phyloP scores from a whole-genome alignment of 169 alveolate species.

The Cryptosporidium parvum region DNA sequence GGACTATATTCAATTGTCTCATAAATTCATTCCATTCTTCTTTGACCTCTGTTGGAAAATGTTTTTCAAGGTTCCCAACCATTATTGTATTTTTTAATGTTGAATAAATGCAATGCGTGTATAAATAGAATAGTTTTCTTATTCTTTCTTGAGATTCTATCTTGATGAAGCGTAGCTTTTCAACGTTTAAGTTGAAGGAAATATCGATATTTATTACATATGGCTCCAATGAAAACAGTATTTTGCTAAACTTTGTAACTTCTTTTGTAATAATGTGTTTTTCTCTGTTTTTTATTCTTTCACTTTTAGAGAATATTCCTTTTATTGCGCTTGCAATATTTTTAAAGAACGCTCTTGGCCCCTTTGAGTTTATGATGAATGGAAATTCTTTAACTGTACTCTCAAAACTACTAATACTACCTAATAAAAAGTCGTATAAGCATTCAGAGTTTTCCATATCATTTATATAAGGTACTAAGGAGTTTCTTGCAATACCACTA shows the following conservation, averaged over 20 bases:
- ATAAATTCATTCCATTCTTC: slow-evolving; percentile 49
- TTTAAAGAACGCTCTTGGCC: not conserved
- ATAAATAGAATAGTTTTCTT: slow-evolving; percentile 32
- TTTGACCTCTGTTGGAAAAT: slow-evolving; percentile 4
- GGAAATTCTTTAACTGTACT: not conserved
- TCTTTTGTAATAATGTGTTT: slow-evolving; percentile 12
- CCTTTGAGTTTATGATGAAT: not conserved
- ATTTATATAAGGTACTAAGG: slow-evolving; percentile 40
- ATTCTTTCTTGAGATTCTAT: slow-evolving; percentile 26
- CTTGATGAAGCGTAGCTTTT: slow-evolving; percentile 32
- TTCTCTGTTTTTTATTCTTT: slow-evolving; percentile 24
- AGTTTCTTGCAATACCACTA: slow-evolving; percentile 49
- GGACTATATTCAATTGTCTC: slow-evolving; percentile 12
- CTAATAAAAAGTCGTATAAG: slow-evolving; percentile 31
- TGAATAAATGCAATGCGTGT: slow-evolving; percentile 51
- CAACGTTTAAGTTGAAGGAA: slow-evolving; percentile 45
- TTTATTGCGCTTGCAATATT: not conserved
- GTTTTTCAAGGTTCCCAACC: slow-evolving; percentile 15
- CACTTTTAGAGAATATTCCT: slow-evolving; percentile 41
- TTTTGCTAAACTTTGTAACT: slow-evolving; percentile 1
- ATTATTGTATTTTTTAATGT: slow-evolving; percentile 26
- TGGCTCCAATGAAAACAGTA: slow-evolving; percentile 22
- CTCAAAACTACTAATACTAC: slow-evolving; percentile 9
- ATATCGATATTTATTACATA: slow-evolving; percentile 28
- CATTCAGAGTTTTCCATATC: slow-evolving; percentile 8